Evolutionary conservation across 1,284 basidiomycete species (phyloP).

Genomic region (Heterobasidion annosum): DNA sequence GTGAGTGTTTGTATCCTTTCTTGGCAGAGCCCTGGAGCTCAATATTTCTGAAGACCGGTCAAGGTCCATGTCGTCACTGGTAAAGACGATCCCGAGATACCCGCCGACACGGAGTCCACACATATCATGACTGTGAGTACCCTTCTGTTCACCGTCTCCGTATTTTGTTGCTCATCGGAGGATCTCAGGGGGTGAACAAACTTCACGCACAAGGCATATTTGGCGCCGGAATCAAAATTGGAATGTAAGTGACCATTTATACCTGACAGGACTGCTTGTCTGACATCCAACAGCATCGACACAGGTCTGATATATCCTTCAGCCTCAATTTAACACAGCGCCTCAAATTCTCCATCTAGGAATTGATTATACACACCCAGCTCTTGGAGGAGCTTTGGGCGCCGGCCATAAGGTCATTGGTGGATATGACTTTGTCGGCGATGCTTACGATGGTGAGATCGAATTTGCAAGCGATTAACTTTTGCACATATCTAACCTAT

Average conservation of each 20-base stretch:
- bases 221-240: no score
- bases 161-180: no score
- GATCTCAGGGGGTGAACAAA: no score
- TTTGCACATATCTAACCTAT: background rate
- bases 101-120: slow-evolving; percentile 15
- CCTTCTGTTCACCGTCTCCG: no score
- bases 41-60: slow-evolving; percentile 16
- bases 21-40: slow-evolving; percentile 15
- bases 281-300: no score
- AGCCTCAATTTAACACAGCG: slow-evolving; percentile 3
- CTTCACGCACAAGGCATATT: no score
- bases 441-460: slow-evolving; percentile 11
- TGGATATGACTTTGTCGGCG: slow-evolving; percentile 45
- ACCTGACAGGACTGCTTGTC: no score
- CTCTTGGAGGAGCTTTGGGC: slow-evolving; percentile 56
- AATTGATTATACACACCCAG: slow-evolving; percentile 53
- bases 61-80: slow-evolving; percentile 18
- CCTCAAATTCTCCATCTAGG: slow-evolving; percentile 14
- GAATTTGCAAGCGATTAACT: slow-evolving; percentile 20
- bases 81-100: slow-evolving; percentile 24
- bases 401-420: slow-evolving; percentile 51
- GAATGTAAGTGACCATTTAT: no score
- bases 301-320: no score
- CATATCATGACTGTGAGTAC: no score
- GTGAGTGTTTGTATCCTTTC: background rate